phyloP scores from a whole-genome alignment of 257 asterid genomes.

The Ilex aquifolium region DNA sequence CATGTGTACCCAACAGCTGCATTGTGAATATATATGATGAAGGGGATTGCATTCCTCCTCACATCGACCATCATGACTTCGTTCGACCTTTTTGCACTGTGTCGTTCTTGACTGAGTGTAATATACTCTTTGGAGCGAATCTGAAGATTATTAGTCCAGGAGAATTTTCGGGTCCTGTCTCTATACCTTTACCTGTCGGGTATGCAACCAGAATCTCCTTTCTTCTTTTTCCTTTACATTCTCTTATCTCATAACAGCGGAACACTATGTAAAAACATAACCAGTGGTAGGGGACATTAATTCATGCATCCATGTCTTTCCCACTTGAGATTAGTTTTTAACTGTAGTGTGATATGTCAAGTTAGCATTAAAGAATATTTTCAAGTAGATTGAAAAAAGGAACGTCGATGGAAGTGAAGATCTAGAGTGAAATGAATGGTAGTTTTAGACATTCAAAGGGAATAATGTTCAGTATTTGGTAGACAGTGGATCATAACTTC shows the following conservation, averaged over 20 bases:
- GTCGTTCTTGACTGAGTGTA: slow-evolving; percentile 68
- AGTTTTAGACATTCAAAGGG: no score
- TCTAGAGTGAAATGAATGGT: no score
- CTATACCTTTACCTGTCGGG: slow-evolving; percentile 76
- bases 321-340: no score
- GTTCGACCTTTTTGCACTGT: slow-evolving; percentile 84
- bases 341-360: no score
- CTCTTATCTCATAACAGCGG: not conserved
- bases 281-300: no score
- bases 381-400: no score
- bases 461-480: no score
- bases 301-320: no score
- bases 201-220: slow-evolving; percentile 20
- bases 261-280: no score
- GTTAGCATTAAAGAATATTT: no score
- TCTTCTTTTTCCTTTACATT: not conserved
- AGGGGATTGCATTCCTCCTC: slow-evolving; percentile 96
- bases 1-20: slow-evolving; percentile 85
- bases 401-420: no score
- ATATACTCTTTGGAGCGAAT: slow-evolving; percentile 67
- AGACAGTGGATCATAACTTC: no score
- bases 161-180: slow-evolving; percentile 61
- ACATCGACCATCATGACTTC: slow-evolving; percentile 81
- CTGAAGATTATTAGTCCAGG: slow-evolving; percentile 61
- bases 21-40: slow-evolving; percentile 81